Evolutionary conservation across 106 monocot genomes (phyloP).

Genomic region (Dendrobium catenatum): DNA sequence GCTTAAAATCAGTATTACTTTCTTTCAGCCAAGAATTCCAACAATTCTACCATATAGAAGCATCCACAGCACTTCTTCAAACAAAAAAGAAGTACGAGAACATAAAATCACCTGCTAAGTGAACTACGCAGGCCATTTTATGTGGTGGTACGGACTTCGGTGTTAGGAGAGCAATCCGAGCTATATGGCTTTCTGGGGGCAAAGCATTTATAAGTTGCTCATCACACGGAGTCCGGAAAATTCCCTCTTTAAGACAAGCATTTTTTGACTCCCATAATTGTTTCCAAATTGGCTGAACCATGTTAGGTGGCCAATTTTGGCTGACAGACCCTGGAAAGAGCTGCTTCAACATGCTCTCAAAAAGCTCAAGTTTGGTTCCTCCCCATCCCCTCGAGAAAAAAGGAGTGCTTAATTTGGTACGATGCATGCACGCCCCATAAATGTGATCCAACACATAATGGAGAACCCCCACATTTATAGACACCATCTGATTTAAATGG

Average conservation of each 20-base stretch:
- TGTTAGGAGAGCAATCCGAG: slow-evolving; percentile 81
- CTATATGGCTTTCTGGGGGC: slow-evolving; percentile 79
- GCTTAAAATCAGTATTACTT: neutral
- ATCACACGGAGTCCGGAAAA: slow-evolving; percentile 79
- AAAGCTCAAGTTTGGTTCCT: slow-evolving; percentile 74
- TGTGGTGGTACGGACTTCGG: slow-evolving; percentile 74
- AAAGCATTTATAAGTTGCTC: slow-evolving; percentile 62
- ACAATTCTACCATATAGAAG: neutral
- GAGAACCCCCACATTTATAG: slow-evolving; percentile 66
- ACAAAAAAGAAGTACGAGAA: neutral
- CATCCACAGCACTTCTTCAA: neutral
- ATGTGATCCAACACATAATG: slow-evolving; percentile 94
- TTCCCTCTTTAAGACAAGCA: slow-evolving; percentile 74
- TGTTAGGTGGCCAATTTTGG: slow-evolving; percentile 54
- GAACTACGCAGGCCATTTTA: slow-evolving; percentile 94
- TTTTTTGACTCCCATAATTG: slow-evolving; percentile 91
- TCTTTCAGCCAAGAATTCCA: neutral
- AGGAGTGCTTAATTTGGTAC: slow-evolving; percentile 74
- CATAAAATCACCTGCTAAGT: slow-evolving; percentile 74
- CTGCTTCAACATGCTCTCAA: slow-evolving; percentile 87
- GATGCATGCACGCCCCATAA: slow-evolving; percentile 78
- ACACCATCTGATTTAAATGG: slow-evolving; percentile 44
- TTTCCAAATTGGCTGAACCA: slow-evolving; percentile 69
- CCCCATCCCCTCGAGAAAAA: slow-evolving; percentile 99
- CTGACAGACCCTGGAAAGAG: slow-evolving; percentile 55